Evolutionary conservation across 805 yeast genomes (phyloP).

Genomic region (Wickerhamiella azymoides): DNA sequence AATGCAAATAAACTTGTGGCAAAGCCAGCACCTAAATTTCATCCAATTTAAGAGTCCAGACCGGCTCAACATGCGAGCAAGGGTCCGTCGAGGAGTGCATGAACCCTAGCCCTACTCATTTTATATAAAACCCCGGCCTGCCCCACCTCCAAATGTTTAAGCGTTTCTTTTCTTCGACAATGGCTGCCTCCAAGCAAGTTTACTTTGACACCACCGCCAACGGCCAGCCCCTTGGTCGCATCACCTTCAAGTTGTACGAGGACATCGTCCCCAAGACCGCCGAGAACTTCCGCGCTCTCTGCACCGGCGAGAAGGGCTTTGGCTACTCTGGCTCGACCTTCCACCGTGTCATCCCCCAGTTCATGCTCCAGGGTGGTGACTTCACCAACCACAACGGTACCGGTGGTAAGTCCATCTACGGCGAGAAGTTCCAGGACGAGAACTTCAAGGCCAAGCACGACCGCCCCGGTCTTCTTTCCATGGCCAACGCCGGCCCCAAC

Average conservation of each 20-base stretch:
- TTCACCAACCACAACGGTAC: constrained; percentile 77
- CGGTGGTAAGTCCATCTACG: constrained; percentile 83
- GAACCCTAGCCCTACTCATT: not conserved
- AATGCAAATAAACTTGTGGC: no score
- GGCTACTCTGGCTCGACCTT: constrained; percentile 77
- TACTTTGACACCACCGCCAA: constrained; percentile 72
- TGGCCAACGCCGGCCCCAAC: constrained; percentile 98
- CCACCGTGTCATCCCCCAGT: constrained; percentile 95
- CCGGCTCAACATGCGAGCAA: not conserved
- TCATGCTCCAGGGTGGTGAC: constrained; percentile 96
- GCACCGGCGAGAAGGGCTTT: constrained; percentile 89
- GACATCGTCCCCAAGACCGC: constrained; percentile 91
- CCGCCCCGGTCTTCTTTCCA: constrained; percentile 72
- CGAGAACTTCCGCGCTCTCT: constrained; percentile 87
- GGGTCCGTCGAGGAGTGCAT: not conserved
- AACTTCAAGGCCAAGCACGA: constrained; percentile 57
- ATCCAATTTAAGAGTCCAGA: not conserved
- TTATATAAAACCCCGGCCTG: constrained; percentile 2
- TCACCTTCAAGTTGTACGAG: constrained; percentile 77
- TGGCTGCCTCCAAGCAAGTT: constrained; percentile 30
- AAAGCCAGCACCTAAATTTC: not conserved
- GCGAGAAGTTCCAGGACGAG: constrained; percentile 64
- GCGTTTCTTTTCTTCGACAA: constrained; percentile 4
- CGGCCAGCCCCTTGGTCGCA: constrained; percentile 68
- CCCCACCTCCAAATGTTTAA: constrained; percentile 6